phyloP scores from a whole-genome alignment of 2,329 filamentous ascomycete genomes.

The Elsinoe arachidis region DNA sequence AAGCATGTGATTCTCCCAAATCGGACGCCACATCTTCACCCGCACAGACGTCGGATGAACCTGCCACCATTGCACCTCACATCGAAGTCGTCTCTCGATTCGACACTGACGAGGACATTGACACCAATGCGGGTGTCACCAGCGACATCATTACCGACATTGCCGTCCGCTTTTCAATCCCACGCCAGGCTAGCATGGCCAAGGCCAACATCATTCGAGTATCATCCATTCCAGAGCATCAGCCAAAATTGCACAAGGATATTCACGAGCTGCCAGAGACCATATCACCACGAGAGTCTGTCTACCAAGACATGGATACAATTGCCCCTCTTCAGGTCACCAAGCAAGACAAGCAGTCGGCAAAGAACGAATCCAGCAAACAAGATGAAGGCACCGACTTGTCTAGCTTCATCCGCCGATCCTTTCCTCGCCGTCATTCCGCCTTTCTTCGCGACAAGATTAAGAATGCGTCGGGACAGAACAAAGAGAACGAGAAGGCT shows the following conservation, averaged over 20 bases:
- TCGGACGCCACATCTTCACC: not conserved
- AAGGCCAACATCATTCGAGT: conserved; percentile 12
- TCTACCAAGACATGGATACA: conserved; percentile 20
- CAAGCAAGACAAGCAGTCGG: conserved; percentile 19
- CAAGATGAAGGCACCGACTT: conserved; percentile 13
- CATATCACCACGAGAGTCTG: conserved; percentile 13
- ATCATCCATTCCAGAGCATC: conserved; percentile 26
- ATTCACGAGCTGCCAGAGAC: conserved; percentile 13
- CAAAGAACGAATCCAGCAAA: not conserved
- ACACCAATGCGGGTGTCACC: conserved; percentile 24
- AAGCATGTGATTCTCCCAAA: conserved; percentile 4
- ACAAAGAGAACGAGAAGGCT: conserved; percentile 6
- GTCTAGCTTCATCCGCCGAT: conserved; percentile 18
- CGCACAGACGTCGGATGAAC: conserved; percentile 2
- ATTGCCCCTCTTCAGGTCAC: conserved; percentile 27
- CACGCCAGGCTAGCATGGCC: conserved; percentile 25
- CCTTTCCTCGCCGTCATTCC: conserved; percentile 17
- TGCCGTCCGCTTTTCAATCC: conserved; percentile 30
- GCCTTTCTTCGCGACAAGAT: conserved; percentile 12
- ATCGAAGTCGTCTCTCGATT: not conserved
- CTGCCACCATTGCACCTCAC: not conserved
- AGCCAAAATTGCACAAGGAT: conserved; percentile 7
- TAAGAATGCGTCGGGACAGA: not conserved
- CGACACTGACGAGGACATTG: conserved; percentile 16
- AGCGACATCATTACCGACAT: conserved; percentile 30